These are phyloP conservation scores for Cephalotrichum gorgonifer DNA, from an alignment of 2,329 filamentous ascomycete genomes.

Conservation along the genomic window DNA sequence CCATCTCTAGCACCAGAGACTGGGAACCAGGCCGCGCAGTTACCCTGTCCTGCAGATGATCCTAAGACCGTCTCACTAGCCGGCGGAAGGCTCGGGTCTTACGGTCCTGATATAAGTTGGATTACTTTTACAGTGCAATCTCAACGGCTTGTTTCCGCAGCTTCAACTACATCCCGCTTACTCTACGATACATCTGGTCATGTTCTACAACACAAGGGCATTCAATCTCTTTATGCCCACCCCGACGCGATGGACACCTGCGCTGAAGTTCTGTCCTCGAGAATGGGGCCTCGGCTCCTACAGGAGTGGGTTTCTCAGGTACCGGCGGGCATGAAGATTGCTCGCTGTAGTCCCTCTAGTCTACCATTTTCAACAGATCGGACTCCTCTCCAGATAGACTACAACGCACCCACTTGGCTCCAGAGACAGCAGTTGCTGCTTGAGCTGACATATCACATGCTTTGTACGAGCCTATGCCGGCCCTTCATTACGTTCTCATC, in stretches of 20 bases:
- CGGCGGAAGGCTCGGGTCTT: not conserved
- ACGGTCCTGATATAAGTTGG: too few relatives aligned
- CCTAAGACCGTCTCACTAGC: not conserved
- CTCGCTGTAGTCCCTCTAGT: conserved; percentile 20
- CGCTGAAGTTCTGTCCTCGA: not conserved
- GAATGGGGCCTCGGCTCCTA: not conserved
- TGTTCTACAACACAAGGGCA: not conserved
- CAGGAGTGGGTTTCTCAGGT: not conserved
- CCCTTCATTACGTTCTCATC: conserved; percentile 27
- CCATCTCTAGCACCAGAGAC: conserved; percentile 17
- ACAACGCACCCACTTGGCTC: conserved; percentile 27
- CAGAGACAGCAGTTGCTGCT: conserved; percentile 28
- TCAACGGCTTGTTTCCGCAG: too few relatives aligned
- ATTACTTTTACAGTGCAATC: not conserved
- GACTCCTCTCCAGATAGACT: conserved; percentile 15
- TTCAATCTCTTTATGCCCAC: not conserved
- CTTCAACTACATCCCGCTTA: not conserved
- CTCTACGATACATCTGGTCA: not conserved
- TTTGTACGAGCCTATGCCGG: conserved; percentile 26
- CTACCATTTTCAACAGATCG: conserved; percentile 27
- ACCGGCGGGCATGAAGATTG: not conserved
- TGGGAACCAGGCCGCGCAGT: not conserved
- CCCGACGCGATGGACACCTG: not conserved
- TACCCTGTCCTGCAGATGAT: not conserved
- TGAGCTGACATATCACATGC: conserved; percentile 30